Conservation (phyloP, 176 grass and related monocot genomes). For the Leersia perrieri region DNA sequence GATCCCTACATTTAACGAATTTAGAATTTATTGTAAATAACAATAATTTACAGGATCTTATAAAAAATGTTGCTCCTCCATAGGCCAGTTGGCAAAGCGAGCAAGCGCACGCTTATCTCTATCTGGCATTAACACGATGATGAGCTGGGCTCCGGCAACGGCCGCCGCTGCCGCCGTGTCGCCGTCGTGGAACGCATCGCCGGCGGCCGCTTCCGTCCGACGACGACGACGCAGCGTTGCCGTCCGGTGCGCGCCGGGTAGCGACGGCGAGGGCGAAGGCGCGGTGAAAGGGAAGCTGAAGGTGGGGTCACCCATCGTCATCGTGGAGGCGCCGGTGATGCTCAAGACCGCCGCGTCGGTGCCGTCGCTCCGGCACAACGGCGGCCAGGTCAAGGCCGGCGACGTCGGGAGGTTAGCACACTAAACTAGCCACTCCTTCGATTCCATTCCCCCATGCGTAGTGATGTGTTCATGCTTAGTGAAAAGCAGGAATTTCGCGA, state of each 20-base stretch:
- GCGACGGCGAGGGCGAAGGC: neutral
- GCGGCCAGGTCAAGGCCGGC: conserved; percentile 65
- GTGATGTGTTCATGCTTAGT: too few relatives aligned
- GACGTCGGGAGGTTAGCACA: conserved; percentile 75
- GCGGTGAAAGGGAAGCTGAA: conserved; percentile 34
- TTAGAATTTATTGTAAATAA: neutral
- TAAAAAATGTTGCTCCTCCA: neutral
- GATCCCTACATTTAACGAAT: neutral
- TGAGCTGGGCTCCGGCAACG: neutral
- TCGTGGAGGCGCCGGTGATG: conserved; percentile 49
- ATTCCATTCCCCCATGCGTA: neutral
- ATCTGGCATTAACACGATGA: conserved; percentile 15
- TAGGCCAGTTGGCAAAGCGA: neutral
- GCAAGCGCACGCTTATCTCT: neutral
- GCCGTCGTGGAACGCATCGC: neutral
- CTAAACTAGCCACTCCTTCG: neutral
- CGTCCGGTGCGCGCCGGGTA: neutral
- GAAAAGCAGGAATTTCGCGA: too few relatives aligned
- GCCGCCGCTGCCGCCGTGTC: neutral
- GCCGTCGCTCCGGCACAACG: conserved; percentile 68
- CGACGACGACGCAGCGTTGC: neutral
- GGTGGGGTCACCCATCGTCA: conserved; percentile 64
- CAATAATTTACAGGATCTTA: neutral
- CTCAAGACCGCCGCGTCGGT: conserved; percentile 82
- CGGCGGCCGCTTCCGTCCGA: neutral